Conservation (phyloP, 1,284 basidiomycete species). For the Tetrapyrgos nigripes region DNA sequence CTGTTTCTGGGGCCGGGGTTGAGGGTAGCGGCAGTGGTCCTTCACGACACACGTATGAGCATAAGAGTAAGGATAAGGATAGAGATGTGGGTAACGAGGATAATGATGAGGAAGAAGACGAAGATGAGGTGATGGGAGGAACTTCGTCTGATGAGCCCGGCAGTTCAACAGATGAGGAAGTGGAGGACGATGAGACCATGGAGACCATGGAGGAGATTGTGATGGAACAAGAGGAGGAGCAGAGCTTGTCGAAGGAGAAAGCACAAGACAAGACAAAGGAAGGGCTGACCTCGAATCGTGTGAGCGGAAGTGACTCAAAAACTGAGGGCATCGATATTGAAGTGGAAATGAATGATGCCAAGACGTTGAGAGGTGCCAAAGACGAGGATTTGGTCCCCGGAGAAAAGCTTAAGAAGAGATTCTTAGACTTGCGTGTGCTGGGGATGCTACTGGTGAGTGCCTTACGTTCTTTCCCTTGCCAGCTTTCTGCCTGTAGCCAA, state of each 20-base stretch:
- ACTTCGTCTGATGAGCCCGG: not conserved
- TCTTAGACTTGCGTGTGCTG: constrained; percentile 76
- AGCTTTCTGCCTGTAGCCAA: constrained; percentile 1
- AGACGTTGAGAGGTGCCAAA: not conserved
- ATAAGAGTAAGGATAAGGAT: too few species aligned
- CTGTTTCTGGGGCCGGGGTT: constrained; percentile 59
- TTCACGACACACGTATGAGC: too few species aligned
- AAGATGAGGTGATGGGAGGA: not conserved
- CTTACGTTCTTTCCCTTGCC: not conserved
- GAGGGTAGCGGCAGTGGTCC: not conserved
- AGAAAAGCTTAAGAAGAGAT: constrained; percentile 79
- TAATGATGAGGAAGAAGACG: constrained; percentile 67
- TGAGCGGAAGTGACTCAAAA: not conserved
- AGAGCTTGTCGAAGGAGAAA: not conserved
- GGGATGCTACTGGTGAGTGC: constrained; percentile 76
- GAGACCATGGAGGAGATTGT: constrained; percentile 66
- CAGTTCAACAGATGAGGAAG: constrained; percentile 64
- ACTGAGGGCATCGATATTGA: not conserved
- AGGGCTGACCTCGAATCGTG: not conserved
- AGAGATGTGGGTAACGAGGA: too few species aligned
- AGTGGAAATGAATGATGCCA: not conserved
- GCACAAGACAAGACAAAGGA: not conserved
- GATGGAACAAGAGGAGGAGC: constrained; percentile 51
- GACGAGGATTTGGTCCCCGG: constrained; percentile 56
- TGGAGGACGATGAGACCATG: constrained; percentile 73